phyloP scores from a whole-genome alignment of 495 filamentous ascomycete species.

The Talaromyces wortmannii region DNA sequence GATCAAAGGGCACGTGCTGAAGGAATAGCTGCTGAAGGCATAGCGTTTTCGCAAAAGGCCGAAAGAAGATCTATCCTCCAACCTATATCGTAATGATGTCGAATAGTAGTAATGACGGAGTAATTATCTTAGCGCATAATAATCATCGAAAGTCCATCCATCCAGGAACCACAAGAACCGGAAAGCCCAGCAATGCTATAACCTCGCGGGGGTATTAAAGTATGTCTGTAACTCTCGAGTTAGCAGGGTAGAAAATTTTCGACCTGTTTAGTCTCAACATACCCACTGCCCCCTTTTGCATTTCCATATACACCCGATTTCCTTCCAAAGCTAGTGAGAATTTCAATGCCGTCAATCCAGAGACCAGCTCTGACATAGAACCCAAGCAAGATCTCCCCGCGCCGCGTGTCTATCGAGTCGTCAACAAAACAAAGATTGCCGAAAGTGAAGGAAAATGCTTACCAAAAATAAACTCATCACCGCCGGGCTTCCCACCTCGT shows the following conservation, averaged over 20 bases:
- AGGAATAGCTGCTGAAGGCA: too few species aligned
- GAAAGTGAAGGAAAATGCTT: constrained; percentile 16
- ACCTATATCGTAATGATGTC: background rate
- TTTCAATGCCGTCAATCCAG: constrained; percentile 88
- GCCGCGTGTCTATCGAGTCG: constrained; percentile 57
- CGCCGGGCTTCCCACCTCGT: constrained; percentile 64
- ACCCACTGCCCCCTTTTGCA: constrained; percentile 73
- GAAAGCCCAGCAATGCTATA: constrained; percentile 84
- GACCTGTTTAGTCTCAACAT: constrained; percentile 20
- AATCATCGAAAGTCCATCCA: constrained; percentile 86
- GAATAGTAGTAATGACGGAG: background rate
- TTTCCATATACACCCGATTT: constrained; percentile 85
- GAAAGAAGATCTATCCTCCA: too few species aligned
- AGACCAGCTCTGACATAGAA: constrained; percentile 76
- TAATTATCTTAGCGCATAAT: constrained; percentile 52
- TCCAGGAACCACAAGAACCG: constrained; percentile 73
- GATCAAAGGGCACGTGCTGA: too few species aligned
- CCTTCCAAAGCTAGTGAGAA: constrained; percentile 80
- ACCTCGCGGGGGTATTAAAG: constrained; percentile 81
- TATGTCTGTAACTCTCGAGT: constrained; percentile 53
- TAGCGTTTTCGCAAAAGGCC: too few species aligned
- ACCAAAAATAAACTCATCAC: constrained; percentile 74
- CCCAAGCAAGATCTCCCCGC: constrained; percentile 80
- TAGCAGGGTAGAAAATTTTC: background rate
- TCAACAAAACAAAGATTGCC: constrained; percentile 6